These are phyloP conservation scores for Wallacemonas rigidus DNA, from an alignment of 208 protist species.

Conservation along the genomic window DNA sequence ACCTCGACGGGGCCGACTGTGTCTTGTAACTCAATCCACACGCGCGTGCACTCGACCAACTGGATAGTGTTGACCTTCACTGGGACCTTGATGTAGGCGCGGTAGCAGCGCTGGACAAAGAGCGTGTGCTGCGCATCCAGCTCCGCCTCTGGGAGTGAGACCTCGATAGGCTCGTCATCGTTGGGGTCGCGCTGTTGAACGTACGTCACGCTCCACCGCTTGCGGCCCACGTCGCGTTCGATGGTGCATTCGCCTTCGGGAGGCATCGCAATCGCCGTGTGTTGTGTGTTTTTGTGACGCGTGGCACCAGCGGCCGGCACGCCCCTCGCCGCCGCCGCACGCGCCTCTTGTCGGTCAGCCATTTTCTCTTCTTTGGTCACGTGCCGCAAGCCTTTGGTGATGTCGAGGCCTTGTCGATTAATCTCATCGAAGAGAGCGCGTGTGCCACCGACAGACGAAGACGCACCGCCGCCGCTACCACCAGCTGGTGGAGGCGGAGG, in stretches of 20 bases:
- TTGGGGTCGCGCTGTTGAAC: not conserved
- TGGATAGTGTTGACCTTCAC: slow-evolving; percentile 31
- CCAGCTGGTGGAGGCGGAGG: slow-evolving; percentile 19
- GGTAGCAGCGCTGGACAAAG: slow-evolving; percentile 31
- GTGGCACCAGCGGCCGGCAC: not conserved
- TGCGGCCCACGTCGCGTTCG: not conserved
- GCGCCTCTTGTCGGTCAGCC: not conserved
- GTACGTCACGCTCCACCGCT: slow-evolving; percentile 11
- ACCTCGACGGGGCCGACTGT: slow-evolving; percentile 31
- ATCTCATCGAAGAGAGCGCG: slow-evolving; percentile 21
- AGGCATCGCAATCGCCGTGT: not conserved
- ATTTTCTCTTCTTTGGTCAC: slow-evolving; percentile 16
- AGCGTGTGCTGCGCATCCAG: slow-evolving; percentile 26
- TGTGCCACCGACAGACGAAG: not conserved
- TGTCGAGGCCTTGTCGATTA: slow-evolving; percentile 18
- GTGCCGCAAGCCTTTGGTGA: slow-evolving; percentile 24
- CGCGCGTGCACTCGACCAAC: slow-evolving; percentile 30
- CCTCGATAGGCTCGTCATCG: not conserved
- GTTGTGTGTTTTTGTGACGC: not conserved
- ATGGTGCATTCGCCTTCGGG: not conserved
- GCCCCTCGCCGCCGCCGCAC: not conserved
- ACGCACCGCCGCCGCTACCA: not conserved
- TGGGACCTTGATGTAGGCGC: slow-evolving; percentile 27
- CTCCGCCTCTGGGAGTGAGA: slow-evolving; percentile 17
- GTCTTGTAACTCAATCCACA: slow-evolving; percentile 28